phyloP scores from a whole-genome alignment of 495 filamentous ascomycete species.

The Aspergillus sclerotiicarbonarius region DNA sequence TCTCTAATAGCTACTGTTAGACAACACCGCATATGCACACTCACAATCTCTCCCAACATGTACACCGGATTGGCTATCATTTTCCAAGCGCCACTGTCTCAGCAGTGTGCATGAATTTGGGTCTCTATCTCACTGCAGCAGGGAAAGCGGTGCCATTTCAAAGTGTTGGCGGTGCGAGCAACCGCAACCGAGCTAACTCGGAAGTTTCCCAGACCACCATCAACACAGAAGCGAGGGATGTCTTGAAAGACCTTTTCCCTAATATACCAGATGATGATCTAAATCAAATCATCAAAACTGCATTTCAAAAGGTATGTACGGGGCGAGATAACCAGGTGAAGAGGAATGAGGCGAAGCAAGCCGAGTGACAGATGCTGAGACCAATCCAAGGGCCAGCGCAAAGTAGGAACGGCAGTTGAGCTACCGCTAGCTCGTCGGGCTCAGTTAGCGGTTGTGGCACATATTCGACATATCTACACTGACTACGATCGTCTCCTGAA shows the following conservation, averaged over 20 bases:
- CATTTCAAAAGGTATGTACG: conserved; percentile 77
- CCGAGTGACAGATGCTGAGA: conserved; percentile 11
- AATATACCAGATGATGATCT: conserved; percentile 78
- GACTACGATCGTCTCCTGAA: conserved; percentile 78
- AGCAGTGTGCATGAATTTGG: conserved; percentile 48
- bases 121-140: conserved; percentile 38
- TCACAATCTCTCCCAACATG: conserved; percentile 59
- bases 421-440: conserved; percentile 70
- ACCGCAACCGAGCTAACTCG: conserved; percentile 22
- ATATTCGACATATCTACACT: conserved; percentile 84
- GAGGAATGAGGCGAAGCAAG: neutral
- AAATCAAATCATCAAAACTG: conserved; percentile 70
- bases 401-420: conserved; percentile 67
- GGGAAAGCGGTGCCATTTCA: conserved; percentile 44
- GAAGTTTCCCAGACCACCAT: conserved; percentile 59
- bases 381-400: conserved; percentile 44
- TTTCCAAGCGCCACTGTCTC: conserved; percentile 59
- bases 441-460: conserved; percentile 79
- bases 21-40: conserved; percentile 46
- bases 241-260: conserved; percentile 80
- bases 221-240: conserved; percentile 68
- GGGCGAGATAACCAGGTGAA: neutral
- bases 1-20: conserved; percentile 28
- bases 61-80: conserved; percentile 80
- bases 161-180: conserved; percentile 15